These are phyloP conservation scores for Agrostemma githago DNA, from an alignment of 148 eudicot genomes.

Conservation along the genomic window DNA sequence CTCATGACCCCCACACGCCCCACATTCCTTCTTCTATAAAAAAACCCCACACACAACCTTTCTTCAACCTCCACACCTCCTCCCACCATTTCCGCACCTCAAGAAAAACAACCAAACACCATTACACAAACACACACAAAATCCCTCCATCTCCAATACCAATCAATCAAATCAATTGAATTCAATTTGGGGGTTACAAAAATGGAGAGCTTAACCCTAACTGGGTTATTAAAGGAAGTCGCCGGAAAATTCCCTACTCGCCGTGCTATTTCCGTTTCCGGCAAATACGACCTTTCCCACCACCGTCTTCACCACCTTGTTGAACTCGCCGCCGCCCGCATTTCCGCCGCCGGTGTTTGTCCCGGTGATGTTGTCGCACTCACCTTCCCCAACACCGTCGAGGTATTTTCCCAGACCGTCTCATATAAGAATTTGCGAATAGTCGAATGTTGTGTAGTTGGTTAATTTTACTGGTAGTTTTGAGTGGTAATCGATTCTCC, in stretches of 20 bases:
- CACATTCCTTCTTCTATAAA: not conserved
- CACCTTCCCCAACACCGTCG: constrained; percentile 82
- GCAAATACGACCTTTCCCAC: constrained; percentile 56
- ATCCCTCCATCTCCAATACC: not conserved
- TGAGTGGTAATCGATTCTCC: not conserved
- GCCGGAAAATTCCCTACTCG: constrained; percentile 58
- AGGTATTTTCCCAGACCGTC: constrained; percentile 32
- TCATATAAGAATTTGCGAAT: not conserved
- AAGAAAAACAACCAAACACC: too few relatives aligned
- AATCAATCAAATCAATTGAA: not conserved
- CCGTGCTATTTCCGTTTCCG: constrained; percentile 69
- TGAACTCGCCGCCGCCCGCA: constrained; percentile 47
- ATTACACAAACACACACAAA: too few relatives aligned
- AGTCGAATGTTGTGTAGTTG: too few relatives aligned
- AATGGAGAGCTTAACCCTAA: constrained; percentile 61
- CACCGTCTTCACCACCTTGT: constrained; percentile 45
- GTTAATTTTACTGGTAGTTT: too few relatives aligned
- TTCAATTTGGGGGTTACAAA: not conserved
- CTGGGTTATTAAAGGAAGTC: constrained; percentile 44
- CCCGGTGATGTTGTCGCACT: constrained; percentile 90
- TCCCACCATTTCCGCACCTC: not conserved
- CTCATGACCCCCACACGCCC: not conserved
- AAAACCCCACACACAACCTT: not conserved
- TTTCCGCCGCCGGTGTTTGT: constrained; percentile 54
- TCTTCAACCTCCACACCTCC: not conserved